These are phyloP conservation scores for Pythium sp. DNA, from an alignment of 352 stramenopile genomes.

Conservation along the genomic window DNA sequence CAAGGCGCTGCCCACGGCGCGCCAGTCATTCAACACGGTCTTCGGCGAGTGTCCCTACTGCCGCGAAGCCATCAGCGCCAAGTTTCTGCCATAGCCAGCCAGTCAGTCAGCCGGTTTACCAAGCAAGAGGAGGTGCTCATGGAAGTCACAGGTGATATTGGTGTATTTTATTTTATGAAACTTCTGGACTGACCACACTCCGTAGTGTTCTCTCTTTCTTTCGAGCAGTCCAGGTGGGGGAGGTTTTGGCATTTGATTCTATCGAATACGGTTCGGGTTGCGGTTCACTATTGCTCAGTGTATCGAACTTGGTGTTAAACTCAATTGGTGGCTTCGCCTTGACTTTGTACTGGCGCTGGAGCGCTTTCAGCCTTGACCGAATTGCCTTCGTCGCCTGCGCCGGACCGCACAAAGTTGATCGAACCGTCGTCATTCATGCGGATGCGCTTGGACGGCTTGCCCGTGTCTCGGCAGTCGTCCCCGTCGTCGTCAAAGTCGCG, in stretches of 20 bases:
- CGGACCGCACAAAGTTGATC: constrained; percentile 49
- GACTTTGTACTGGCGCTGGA: background rate
- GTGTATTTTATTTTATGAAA: background rate
- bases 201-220: background rate
- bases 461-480: constrained; percentile 20
- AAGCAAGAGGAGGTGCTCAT: background rate
- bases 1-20: constrained; percentile 81
- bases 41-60: constrained; percentile 91
- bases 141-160: background rate
- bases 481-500: constrained; percentile 20
- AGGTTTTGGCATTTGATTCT: background rate
- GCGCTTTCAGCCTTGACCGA: background rate
- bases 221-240: background rate
- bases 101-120: background rate
- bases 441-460: constrained; percentile 51
- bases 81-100: constrained; percentile 33
- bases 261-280: background rate
- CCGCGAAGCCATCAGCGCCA: constrained; percentile 82
- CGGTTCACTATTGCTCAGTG: background rate
- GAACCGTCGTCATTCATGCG: constrained; percentile 61
- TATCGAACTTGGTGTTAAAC: background rate
- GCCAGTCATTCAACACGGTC: constrained; percentile 87
- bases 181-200: background rate
- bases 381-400: background rate
- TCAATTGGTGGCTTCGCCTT: constrained; percentile 1